These are phyloP conservation scores for Podaxis rugospora DNA, from an alignment of 768 basidiomycete species.

Conservation along the genomic window DNA sequence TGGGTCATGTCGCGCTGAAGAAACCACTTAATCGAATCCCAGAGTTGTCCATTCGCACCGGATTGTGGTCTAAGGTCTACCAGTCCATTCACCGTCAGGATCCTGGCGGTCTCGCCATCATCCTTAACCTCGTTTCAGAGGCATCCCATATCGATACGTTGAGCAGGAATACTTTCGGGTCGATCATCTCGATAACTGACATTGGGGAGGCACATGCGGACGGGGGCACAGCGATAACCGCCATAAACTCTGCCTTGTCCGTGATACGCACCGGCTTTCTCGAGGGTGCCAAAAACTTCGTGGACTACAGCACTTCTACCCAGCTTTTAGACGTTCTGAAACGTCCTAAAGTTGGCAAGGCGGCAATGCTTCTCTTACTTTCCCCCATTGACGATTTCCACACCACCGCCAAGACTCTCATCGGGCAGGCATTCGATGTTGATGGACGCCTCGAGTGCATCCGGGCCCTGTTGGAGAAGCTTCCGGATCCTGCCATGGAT, in stretches of 20 bases:
- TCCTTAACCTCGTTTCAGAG: conserved; percentile 55
- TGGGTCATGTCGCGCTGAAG: conserved; percentile 20
- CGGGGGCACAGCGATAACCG: conserved; percentile 34
- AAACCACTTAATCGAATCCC: conserved; percentile 22
- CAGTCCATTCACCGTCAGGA: conserved; percentile 55
- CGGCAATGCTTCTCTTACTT: conserved; percentile 66
- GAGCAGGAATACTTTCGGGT: conserved; percentile 43
- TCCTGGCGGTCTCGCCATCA: conserved; percentile 47
- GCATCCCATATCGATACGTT: conserved; percentile 67
- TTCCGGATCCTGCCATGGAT: conserved; percentile 60
- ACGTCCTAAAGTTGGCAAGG: conserved; percentile 50
- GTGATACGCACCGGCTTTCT: conserved; percentile 60
- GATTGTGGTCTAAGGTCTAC: conserved; percentile 70
- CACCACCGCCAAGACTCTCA: conserved; percentile 70
- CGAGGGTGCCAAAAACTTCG: conserved; percentile 56
- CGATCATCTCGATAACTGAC: conserved; percentile 7
- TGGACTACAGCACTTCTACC: conserved; percentile 54
- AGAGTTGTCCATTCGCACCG: conserved; percentile 40
- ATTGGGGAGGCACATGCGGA: conserved; percentile 24
- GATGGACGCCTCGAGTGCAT: conserved; percentile 88
- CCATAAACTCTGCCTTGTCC: conserved; percentile 58
- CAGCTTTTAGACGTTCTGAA: conserved; percentile 51
- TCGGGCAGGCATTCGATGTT: conserved; percentile 85
- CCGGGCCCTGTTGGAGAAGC: conserved; percentile 65
- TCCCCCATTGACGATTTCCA: conserved; percentile 80